These are phyloP conservation scores for Nemania sp. DNA, from an alignment of 2,329 filamentous ascomycete species.

Conservation along the genomic window DNA sequence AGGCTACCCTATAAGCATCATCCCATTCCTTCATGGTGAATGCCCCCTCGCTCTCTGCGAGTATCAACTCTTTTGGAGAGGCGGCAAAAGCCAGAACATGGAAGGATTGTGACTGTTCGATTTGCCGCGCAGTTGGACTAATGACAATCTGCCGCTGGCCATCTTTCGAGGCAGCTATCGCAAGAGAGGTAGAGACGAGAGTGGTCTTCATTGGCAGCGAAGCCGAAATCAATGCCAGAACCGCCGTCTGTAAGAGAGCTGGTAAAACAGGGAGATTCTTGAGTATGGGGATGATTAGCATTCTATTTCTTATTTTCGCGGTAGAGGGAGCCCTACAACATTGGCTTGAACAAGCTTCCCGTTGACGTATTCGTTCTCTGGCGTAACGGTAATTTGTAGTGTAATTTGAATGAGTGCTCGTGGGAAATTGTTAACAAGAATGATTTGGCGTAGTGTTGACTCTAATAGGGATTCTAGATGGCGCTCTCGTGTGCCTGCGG, in stretches of 20 bases:
- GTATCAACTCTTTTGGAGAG: conserved; percentile 70
- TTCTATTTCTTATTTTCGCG: conserved; percentile 7
- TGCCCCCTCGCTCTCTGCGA: conserved; percentile 79
- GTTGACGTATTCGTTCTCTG: conserved; percentile 67
- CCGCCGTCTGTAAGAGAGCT: conserved; percentile 76
- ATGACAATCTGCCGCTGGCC: conserved; percentile 50
- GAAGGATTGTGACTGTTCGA: conserved; percentile 66
- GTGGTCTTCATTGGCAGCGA: conserved; percentile 78
- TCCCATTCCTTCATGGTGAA: conserved; percentile 81
- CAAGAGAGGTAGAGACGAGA: conserved; percentile 66
- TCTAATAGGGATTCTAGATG: conserved; percentile 80
- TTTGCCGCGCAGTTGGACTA: conserved; percentile 66
- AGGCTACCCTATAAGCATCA: conserved; percentile 65
- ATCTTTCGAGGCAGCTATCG: conserved; percentile 53
- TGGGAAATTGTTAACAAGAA: conserved; percentile 75
- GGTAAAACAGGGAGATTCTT: conserved; percentile 81
- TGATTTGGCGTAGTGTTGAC: conserved; percentile 71
- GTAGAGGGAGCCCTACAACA: conserved; percentile 50
- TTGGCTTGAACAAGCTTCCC: conserved; percentile 62
- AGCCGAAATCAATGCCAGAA: conserved; percentile 79
- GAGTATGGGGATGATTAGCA: conserved; percentile 28
- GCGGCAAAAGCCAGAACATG: conserved; percentile 88
- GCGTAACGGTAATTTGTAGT: conserved; percentile 73
- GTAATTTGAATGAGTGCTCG: conserved; percentile 79
- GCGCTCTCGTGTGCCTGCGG: conserved; percentile 69